Percentiles rank a stretch among this genome's conserved stretches.
phyloP scores from a whole-genome alignment of 23 red algal genomes.

The Cyanidioschyzon merolae region DNA sequence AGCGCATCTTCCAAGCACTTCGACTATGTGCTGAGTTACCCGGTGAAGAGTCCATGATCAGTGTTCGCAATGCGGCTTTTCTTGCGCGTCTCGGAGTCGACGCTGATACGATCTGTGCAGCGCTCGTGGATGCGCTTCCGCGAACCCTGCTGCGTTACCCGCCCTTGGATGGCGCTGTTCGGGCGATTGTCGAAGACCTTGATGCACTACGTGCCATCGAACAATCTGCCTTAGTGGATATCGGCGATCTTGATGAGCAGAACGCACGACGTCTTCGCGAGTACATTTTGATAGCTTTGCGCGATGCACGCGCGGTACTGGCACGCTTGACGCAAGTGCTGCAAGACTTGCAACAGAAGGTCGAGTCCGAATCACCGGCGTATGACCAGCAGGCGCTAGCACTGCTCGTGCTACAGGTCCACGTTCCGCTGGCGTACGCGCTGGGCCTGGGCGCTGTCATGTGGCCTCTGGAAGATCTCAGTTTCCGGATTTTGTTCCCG shows the following conservation, averaged over 20 bases:
- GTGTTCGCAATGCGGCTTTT: not conserved
- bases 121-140: not conserved
- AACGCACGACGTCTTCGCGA: constrained; percentile 26
- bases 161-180: not conserved
- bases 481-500: constrained; percentile 39
- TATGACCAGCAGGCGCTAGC: constrained; percentile 29
- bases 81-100: constrained; percentile 4
- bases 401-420: constrained; percentile 27
- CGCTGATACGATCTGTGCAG: not conserved
- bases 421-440: constrained; percentile 32
- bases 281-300: not conserved
- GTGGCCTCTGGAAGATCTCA: constrained; percentile 34
- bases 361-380: not conserved
- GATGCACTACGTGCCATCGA: not conserved
- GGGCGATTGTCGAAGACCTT: not conserved
- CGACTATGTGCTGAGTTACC: constrained; percentile 11
- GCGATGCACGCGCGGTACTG: constrained; percentile 26
- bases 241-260: constrained; percentile 20
- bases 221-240: not conserved
- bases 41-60: not conserved
- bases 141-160: not conserved
- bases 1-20: constrained; percentile 9
- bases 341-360: constrained; percentile 11
- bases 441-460: constrained; percentile 32
- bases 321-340: constrained; percentile 17